Evolutionary conservation across 1,139 yeast species (phyloP).

Genomic region (Blastobotrys elegans): DNA sequence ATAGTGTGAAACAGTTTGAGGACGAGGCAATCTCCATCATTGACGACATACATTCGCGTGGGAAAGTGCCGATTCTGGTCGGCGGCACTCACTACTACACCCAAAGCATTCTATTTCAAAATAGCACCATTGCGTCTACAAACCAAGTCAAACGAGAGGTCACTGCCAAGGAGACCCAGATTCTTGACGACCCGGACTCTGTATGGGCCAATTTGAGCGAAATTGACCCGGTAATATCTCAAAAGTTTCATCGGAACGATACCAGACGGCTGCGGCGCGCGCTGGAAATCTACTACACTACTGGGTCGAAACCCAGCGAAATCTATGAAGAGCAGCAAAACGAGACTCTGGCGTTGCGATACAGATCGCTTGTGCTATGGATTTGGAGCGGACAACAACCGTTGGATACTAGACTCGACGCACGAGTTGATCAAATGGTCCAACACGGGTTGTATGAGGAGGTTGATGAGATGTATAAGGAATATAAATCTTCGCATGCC

Average conservation of each 20-base stretch:
- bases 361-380: conserved; percentile 76
- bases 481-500: conserved; percentile 17
- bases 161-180: conserved; percentile 36
- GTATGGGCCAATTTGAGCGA: conserved; percentile 46
- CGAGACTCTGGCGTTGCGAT: conserved; percentile 43
- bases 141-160: conserved; percentile 16
- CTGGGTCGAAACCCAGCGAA: conserved; percentile 66
- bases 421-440: conserved; percentile 81
- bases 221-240: conserved; percentile 68
- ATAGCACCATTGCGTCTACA: conserved; percentile 44
- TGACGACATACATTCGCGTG: conserved; percentile 58
- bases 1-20: conserved; percentile 76
- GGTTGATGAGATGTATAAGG: conserved; percentile 47
- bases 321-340: conserved; percentile 54
- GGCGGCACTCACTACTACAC: conserved; percentile 97
- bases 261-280: conserved; percentile 72
- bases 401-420: conserved; percentile 62
- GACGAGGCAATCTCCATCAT: conserved; percentile 60
- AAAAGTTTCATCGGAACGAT: conserved; percentile 90
- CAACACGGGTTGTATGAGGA: conserved; percentile 54
- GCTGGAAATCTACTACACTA: conserved; percentile 66
- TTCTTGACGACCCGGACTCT: conserved; percentile 44
- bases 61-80: conserved; percentile 78
- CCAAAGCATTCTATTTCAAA: conserved; percentile 68
- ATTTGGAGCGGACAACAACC: conserved; percentile 62